These are phyloP conservation scores for Naganishia albida DNA, from an alignment of 1,284 basidiomycete species.

Conservation along the genomic window DNA sequence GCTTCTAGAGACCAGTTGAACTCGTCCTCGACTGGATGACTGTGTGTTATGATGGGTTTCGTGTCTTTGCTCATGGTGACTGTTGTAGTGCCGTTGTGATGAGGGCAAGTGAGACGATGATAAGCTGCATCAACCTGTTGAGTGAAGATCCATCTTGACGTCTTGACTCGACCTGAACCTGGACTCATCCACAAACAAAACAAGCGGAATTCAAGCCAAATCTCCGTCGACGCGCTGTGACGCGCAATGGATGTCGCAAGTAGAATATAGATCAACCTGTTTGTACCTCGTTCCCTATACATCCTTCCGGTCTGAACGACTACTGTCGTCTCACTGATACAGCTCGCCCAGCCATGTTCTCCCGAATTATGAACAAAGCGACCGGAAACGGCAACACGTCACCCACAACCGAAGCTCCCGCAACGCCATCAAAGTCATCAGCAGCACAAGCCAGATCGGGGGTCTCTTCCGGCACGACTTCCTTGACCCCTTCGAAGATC, in stretches of 20 bases:
- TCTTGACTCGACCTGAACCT: background rate
- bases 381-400: slow-evolving; percentile 22
- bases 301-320: no score
- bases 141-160: slow-evolving; percentile 10
- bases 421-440: slow-evolving; percentile 17
- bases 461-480: background rate
- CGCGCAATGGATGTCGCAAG: background rate
- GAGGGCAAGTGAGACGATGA: background rate
- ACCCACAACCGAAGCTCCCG: slow-evolving; percentile 9
- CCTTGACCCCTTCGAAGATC: slow-evolving; percentile 16
- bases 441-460: slow-evolving; percentile 18
- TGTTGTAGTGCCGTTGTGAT: background rate
- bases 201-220: background rate
- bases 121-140: slow-evolving; percentile 2
- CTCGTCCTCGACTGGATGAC: slow-evolving; percentile 23
- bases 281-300: background rate
- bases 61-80: slow-evolving; percentile 19
- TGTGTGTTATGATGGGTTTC: slow-evolving; percentile 18
- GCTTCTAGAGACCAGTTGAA: slow-evolving; percentile 22
- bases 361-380: slow-evolving; percentile 26
- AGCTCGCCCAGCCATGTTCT: slow-evolving; percentile 14
- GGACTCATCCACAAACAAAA: slow-evolving; percentile 7
- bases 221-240: slow-evolving; percentile 1
- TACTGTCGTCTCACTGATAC: background rate
- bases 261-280: slow-evolving; percentile 7